Conservation (phyloP, 345 rosid genomes). For the Reutealis trisperma region DNA sequence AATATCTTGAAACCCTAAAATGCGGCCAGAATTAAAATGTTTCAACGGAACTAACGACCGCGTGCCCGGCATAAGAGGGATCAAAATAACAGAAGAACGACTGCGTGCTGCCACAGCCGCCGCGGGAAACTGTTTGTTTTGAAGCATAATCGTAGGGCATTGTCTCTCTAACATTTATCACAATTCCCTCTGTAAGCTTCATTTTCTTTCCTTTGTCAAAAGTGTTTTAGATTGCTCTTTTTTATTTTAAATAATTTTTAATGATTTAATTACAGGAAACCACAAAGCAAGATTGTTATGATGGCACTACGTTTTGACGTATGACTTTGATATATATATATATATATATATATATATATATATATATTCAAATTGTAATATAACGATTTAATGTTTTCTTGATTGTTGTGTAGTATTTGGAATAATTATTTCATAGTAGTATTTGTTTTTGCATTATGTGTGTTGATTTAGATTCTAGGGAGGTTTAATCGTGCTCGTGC, state of each 20-base stretch:
- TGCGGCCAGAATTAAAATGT: not conserved
- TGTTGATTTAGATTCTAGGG: slow-evolving; percentile 48
- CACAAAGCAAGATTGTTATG: not conserved
- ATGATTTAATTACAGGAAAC: not conserved
- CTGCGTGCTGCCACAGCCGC: slow-evolving; percentile 14
- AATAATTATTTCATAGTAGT: too few species aligned
- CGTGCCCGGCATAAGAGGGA: not conserved
- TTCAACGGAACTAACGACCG: not conserved
- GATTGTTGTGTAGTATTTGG: too few species aligned
- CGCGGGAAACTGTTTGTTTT: not conserved
- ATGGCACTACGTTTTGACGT: slow-evolving; percentile 30
- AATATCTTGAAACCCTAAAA: too few species aligned
- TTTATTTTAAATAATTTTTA: not conserved
- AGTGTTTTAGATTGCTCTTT: not conserved
- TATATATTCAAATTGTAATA: too few species aligned
- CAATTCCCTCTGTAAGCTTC: not conserved
- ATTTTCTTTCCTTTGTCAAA: not conserved
- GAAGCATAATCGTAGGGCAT: not conserved
- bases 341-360: too few species aligned
- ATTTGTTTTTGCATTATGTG: not conserved
- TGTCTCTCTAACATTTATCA: not conserved
- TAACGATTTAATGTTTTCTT: not conserved
- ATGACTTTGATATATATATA: too few species aligned
- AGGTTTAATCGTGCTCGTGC: slow-evolving; percentile 87
- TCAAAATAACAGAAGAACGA: not conserved